Evolutionary conservation across 148 eudicot species (phyloP), one percentile per base, ranked within the genome.

Genomic region (Limonium bicolor): DNA sequence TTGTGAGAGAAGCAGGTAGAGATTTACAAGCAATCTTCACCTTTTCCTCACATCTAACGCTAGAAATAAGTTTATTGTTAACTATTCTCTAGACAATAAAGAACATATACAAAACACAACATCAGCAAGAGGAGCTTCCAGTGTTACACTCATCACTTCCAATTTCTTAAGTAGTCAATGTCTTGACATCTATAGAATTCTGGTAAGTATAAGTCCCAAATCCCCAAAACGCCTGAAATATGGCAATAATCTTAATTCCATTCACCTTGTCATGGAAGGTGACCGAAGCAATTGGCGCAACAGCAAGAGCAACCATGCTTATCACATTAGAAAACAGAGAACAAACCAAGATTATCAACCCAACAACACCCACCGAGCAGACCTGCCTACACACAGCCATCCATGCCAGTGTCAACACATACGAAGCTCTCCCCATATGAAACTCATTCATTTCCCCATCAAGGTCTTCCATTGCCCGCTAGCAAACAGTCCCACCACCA

Each of bases 321-420:
- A 88, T 83, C 6, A 77, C 96, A 46, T 88, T 88, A 0, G 96
- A 82, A 50, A 88, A 88, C 22, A 88, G 54, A 9, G 96, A 88
- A 4, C 94, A 74, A 13, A 88, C 92, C 60, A 80, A 46, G 27
- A 83, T 79, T 9, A 88, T 72, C 77, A 88, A 60, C 0, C 96
- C 94, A 13, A 88, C 72, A 0, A 71, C 83, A 33, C 96, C 96
- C 20, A 88, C 75, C 0, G 92, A 72, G 56, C 77, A 74, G 13
- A 83, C 54, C 68, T 88, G 96, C 94, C 94, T 83, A 29, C 78
- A 59, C n/a, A 88, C 60, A 0, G 79, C 81, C 0, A 86, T 83
- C 68, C 71, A 74, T 3, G 60, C 68, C 44, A 83, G 53, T 14
- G 90, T 88, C 86, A 83, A 37, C n/a, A 74, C 63, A 42, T 88